phyloP scores from a whole-genome alignment of 768 basidiomycete species.

The Pulveroboletus sp. region DNA sequence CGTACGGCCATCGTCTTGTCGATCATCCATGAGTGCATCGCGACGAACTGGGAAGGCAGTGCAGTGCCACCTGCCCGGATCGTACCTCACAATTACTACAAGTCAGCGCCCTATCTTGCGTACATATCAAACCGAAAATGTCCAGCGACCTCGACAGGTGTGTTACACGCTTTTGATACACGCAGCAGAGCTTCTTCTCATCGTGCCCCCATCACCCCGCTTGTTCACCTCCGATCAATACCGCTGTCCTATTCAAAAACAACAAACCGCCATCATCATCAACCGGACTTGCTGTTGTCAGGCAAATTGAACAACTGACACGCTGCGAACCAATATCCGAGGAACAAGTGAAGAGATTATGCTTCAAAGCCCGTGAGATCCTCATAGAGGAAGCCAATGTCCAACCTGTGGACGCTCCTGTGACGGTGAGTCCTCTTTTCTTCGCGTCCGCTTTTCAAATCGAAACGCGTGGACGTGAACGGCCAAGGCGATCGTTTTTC shows the following conservation, averaged over 20 bases:
- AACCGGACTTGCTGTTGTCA: constrained; percentile 29
- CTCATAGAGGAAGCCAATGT: constrained; percentile 98
- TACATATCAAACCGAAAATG: constrained; percentile 31
- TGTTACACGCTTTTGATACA: constrained; percentile 33
- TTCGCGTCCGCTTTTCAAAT: neutral
- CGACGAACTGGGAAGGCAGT: constrained; percentile 21
- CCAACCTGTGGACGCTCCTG: constrained; percentile 91
- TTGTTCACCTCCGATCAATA: constrained; percentile 24
- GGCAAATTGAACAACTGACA: constrained; percentile 91
- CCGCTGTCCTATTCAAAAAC: constrained; percentile 9
- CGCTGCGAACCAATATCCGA: constrained; percentile 95
- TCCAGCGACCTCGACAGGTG: constrained; percentile 56
- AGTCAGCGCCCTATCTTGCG: constrained; percentile 29
- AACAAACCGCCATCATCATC: constrained; percentile 1
- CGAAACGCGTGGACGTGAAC: constrained; percentile 1
- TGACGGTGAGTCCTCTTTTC: constrained; percentile 59
- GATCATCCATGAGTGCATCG: constrained; percentile 13
- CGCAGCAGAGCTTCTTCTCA: constrained; percentile 16
- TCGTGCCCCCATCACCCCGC: constrained; percentile 19
- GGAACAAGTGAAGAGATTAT: constrained; percentile 91
- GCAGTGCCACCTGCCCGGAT: constrained; percentile 20
- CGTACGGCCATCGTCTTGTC: constrained; percentile 5
- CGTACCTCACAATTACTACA: constrained; percentile 24
- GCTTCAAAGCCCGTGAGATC: constrained; percentile 94
- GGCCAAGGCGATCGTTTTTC: neutral